These are phyloP conservation scores for Colletotrichum scovillei DNA, from an alignment of 2,329 filamentous ascomycete genomes.

Conservation along the genomic window DNA sequence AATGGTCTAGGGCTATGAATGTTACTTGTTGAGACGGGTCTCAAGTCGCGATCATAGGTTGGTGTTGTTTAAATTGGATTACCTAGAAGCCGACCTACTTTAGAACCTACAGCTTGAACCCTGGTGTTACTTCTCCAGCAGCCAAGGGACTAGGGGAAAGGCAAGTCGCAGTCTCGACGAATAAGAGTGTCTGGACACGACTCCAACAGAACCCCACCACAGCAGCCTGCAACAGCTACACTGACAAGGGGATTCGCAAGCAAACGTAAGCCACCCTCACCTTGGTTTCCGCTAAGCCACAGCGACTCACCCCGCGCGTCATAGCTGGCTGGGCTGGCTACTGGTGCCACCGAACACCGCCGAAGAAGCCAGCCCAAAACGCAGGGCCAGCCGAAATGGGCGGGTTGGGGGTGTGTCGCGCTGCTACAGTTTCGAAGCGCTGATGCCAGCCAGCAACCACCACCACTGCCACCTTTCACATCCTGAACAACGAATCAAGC, in stretches of 20 bases:
- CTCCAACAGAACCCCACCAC: neutral
- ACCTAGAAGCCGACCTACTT: constrained; percentile 4
- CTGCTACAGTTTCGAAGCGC: constrained; percentile 16
- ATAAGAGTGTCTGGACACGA: neutral
- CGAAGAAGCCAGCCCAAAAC: no score
- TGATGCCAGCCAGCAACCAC: constrained; percentile 23
- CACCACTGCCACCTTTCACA: neutral
- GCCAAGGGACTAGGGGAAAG: neutral
- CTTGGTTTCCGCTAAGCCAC: constrained; percentile 15
- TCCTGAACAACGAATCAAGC: neutral
- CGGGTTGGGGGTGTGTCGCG: constrained; percentile 2
- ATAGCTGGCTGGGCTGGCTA: constrained; percentile 13
- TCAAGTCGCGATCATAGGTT: neutral
- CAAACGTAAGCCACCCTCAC: neutral
- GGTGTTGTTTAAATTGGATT: no score
- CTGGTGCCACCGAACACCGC: neutral
- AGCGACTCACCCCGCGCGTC: constrained; percentile 29
- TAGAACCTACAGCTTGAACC: constrained; percentile 18
- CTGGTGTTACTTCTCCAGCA: neutral
- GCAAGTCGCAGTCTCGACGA: neutral
- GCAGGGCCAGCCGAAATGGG: neutral
- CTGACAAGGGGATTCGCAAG: neutral
- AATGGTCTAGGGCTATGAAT: neutral
- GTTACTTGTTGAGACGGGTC: neutral
- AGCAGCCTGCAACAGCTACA: neutral